Evolutionary conservation across 352 stramenopile species (phyloP).

Genomic region (Phytophthora multivora): DNA sequence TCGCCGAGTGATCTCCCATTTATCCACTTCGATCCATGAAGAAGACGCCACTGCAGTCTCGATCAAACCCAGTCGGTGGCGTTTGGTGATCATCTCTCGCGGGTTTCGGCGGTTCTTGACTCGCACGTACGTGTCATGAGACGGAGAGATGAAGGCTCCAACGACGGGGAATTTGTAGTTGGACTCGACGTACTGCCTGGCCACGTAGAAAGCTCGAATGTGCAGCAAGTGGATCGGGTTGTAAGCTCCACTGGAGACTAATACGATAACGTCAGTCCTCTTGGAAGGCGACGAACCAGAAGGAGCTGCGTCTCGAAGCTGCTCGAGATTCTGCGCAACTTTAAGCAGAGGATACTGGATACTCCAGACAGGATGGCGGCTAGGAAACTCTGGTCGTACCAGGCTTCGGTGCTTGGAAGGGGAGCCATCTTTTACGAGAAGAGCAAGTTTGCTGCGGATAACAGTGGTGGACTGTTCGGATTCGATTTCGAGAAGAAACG

Average conservation of each 20-base stretch:
- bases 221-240: constrained; percentile 85
- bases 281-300: constrained; percentile 31
- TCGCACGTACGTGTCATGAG: constrained; percentile 76
- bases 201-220: constrained; percentile 77
- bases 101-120: constrained; percentile 72
- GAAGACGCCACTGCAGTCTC: constrained; percentile 69
- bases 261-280: constrained; percentile 64
- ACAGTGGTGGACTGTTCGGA: constrained; percentile 30
- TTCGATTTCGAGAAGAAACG: constrained; percentile 59
- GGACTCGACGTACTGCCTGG: constrained; percentile 72
- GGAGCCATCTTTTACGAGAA: constrained; percentile 55
- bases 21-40: constrained; percentile 86
- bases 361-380: constrained; percentile 51
- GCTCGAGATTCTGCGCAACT: constrained; percentile 66
- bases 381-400: constrained; percentile 32
- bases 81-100: constrained; percentile 80
- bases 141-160: constrained; percentile 77
- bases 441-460: constrained; percentile 40
- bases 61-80: constrained; percentile 65
- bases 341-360: constrained; percentile 80
- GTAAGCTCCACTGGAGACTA: constrained; percentile 78
- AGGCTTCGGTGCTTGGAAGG: constrained; percentile 56
- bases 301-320: constrained; percentile 21
- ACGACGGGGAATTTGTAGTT: constrained; percentile 85
- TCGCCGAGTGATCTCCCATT: constrained; percentile 80